Percentiles rank a stretch among this genome's conserved stretches.
These are phyloP conservation scores for Melampsora medusae DNA, from an alignment of 1,284 basidiomycete genomes.

Conservation along the genomic window DNA sequence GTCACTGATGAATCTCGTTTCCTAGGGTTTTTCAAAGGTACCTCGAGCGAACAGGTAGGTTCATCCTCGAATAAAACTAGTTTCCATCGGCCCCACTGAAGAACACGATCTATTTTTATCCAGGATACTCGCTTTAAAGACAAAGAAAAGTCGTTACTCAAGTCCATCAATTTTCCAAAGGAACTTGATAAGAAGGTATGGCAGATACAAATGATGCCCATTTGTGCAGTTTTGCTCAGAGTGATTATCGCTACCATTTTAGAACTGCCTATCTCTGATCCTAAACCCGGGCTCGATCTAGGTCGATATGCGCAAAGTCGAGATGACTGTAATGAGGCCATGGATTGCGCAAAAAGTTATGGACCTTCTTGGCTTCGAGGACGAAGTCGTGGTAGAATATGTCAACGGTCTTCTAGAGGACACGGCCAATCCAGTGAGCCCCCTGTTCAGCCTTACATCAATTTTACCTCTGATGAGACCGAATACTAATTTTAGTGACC, in stretches of 20 bases:
- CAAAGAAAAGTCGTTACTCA: constrained; percentile 86
- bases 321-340: constrained; percentile 78
- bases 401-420: constrained; percentile 90
- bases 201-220: constrained; percentile 1
- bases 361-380: constrained; percentile 86
- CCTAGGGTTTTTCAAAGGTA: constrained; percentile 40
- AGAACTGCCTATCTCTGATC: neutral
- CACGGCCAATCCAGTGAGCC: constrained; percentile 70
- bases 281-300: constrained; percentile 53
- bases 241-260: neutral
- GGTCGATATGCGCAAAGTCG: constrained; percentile 95
- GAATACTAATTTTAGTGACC: neutral
- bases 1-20: neutral
- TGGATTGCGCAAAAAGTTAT: constrained; percentile 91
- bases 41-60: constrained; percentile 39
- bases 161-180: constrained; percentile 81
- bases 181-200: constrained; percentile 81
- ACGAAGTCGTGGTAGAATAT: constrained; percentile 95
- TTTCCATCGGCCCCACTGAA: neutral
- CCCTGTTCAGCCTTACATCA: neutral
- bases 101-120: constrained; percentile 8
- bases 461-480: neutral
- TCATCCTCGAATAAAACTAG: neutral
- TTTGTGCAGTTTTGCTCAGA: constrained; percentile 1
- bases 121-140: constrained; percentile 74